These are phyloP conservation scores for Venturia aucupariae DNA, from an alignment of 2,329 filamentous ascomycete genomes.

Conservation along the genomic window DNA sequence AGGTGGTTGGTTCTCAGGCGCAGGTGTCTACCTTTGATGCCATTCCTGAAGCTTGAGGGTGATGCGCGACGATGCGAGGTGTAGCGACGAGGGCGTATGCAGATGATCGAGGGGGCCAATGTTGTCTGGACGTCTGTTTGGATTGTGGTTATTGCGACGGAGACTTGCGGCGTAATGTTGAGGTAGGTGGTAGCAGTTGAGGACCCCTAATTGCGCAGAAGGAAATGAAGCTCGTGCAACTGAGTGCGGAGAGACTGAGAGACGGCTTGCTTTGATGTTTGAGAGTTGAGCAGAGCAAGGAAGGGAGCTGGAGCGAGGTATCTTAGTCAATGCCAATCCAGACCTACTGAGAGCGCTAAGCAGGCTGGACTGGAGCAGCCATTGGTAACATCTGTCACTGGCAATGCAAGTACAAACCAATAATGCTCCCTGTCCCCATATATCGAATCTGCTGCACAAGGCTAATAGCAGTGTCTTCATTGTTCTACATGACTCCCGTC, in stretches of 20 bases:
- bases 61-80: neutral
- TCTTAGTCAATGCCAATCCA: too few species aligned
- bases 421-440: neutral
- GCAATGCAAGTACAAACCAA: neutral
- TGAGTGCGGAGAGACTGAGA: neutral
- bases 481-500: neutral
- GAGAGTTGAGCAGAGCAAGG: too few species aligned
- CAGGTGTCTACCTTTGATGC: constrained; percentile 3
- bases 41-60: neutral
- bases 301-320: too few species aligned
- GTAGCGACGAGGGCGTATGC: neutral
- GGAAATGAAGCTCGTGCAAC: too few species aligned
- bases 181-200: neutral
- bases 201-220: too few species aligned
- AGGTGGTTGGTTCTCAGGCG: neutral
- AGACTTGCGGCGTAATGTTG: neutral
- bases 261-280: too few species aligned
- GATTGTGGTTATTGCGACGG: neutral
- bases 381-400: neutral
- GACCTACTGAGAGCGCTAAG: neutral
- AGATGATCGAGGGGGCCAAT: neutral
- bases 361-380: too few species aligned
- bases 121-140: neutral
- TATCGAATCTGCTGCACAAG: neutral
- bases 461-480: neutral